Evolutionary conservation across 2,329 filamentous ascomycete genomes (phyloP).

Genomic region (Claviceps sp.): DNA sequence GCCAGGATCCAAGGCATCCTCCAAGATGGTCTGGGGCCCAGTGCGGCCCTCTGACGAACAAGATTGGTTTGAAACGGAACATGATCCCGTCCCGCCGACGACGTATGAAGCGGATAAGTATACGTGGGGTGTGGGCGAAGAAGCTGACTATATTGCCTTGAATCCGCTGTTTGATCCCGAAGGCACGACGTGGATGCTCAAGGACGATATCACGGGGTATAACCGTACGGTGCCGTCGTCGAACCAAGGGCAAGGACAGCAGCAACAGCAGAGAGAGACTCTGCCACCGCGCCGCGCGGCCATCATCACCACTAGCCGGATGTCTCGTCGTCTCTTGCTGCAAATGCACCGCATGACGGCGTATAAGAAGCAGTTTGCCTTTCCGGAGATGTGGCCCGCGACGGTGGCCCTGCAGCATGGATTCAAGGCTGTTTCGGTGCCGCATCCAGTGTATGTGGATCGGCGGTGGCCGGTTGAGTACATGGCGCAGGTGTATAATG

Average conservation of each 20-base stretch:
- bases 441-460: constrained; percentile 80
- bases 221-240: constrained; percentile 32
- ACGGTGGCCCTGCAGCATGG: constrained; percentile 83
- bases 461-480: constrained; percentile 73
- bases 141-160: constrained; percentile 82
- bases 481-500: constrained; percentile 69
- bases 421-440: constrained; percentile 81
- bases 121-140: constrained; percentile 77
- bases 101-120: constrained; percentile 66
- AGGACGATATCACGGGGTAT: constrained; percentile 74
- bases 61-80: constrained; percentile 59
- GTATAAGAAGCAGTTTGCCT: constrained; percentile 76
- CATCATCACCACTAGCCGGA: constrained; percentile 78
- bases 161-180: constrained; percentile 87
- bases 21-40: constrained; percentile 70
- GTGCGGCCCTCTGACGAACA: constrained; percentile 51
- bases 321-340: constrained; percentile 65
- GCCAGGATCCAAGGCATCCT: constrained; percentile 26
- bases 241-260: too few species aligned
- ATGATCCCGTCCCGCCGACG: constrained; percentile 61
- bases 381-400: constrained; percentile 92
- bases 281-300: constrained; percentile 59
- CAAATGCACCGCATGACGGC: constrained; percentile 88
- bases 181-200: constrained; percentile 71
- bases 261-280: constrained; percentile 30